Base-by-base conservation (phyloP, 108 stramenopile genomes). In the Skeletonema menzelii region DNA sequence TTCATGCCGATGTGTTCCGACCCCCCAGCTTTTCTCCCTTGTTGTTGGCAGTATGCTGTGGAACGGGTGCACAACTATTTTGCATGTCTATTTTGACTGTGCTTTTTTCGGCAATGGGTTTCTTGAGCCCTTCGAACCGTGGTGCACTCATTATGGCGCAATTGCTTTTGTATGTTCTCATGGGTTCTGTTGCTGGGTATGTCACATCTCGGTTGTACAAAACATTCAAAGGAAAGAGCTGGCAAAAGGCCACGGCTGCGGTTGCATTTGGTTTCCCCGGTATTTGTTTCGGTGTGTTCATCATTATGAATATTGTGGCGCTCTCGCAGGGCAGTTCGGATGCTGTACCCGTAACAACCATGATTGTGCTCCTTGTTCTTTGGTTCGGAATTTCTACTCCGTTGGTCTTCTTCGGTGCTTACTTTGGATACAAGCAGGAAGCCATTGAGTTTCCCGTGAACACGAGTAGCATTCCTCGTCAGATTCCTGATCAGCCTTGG, bases 321-420 rank as follows among this genome's bases (percentile, higher is more conserved):
- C 82, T 87, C 59, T 67, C 83, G 5, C 70, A 91, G 60, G 86
- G 84, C 30, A 88, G 87, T 61, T 91, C 92, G 24, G 95, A 93
- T 76, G 97, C 97, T 3, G 97, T 99, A 27, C 97, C 99, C 12
- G 91, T 97, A 63, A 84, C 89, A 12, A 94, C 90, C 58, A 91
- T 98, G 85, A 32, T 97, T 35, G 90, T 96, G 26, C 73, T 99
- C 26, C 62, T 98, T 26, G 70, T 95, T 35, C 78, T 99, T 35
- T 99, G 97, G 97, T 95, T 98, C 61, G 93, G 97, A 59, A 95
- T 99, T 69, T 95, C 94, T 14, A 91, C 93, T 8, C 99, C 99
- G 3, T 82, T 98, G 44, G 97, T 97, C 20, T 98, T 98, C 83
- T 75, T 97, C 32, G 99, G 99, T 7, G 97, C 97, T 8, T 98